Conservation (phyloP, 2,329 filamentous ascomycete genomes). For the Hymenoscyphus occultus region DNA sequence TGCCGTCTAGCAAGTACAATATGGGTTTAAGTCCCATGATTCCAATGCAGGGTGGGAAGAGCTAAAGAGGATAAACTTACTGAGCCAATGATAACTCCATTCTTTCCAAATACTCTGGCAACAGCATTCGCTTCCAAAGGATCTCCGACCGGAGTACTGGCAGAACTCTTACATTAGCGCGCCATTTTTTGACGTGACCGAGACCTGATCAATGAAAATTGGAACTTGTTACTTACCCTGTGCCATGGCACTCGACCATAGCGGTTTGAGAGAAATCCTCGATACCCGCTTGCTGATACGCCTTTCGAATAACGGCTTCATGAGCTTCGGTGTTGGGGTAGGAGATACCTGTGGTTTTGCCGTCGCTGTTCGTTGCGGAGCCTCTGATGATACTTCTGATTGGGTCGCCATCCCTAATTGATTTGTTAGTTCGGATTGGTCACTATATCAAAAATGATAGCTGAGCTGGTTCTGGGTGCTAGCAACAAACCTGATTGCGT, state of each 20-base stretch:
- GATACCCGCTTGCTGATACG: slow-evolving; percentile 21
- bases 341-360: slow-evolving; percentile 44
- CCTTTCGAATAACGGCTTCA: slow-evolving; percentile 24
- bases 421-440: background rate
- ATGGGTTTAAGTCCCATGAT: too few species aligned
- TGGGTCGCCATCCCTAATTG: slow-evolving; percentile 45
- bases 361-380: slow-evolving; percentile 51
- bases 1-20: too few species aligned
- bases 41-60: too few species aligned
- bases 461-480: slow-evolving; percentile 51
- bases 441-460: background rate
- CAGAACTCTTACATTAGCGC: too few species aligned
- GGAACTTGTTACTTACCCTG: background rate
- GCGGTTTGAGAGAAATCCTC: slow-evolving; percentile 16
- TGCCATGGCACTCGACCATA: slow-evolving; percentile 23
- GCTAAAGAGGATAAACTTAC: slow-evolving; percentile 5
- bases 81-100: slow-evolving; percentile 14
- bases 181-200: too few species aligned
- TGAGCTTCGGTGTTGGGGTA: slow-evolving; percentile 41
- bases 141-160: slow-evolving; percentile 22
- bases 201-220: too few species aligned
- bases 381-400: slow-evolving; percentile 55
- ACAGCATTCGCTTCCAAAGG: slow-evolving; percentile 19
- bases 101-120: slow-evolving; percentile 15
- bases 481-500: slow-evolving; percentile 57